Evolutionary conservation across 2,329 filamentous ascomycete genomes (phyloP), one percentile per base, ranked within the genome.

Genomic region (Aureobasidium pullulans): DNA sequence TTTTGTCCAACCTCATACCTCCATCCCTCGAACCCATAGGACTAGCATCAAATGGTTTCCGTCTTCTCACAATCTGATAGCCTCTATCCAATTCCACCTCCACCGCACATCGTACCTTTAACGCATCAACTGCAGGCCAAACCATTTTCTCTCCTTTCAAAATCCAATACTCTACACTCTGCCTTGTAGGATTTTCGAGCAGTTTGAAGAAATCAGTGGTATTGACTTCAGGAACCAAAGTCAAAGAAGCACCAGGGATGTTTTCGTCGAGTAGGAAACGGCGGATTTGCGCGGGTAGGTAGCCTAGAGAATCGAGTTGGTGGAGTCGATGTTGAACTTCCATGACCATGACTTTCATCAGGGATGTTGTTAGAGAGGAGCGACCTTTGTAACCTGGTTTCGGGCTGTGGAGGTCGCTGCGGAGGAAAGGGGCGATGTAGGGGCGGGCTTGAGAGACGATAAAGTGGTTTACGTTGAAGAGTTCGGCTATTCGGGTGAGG

Each of bases 401-500:
- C 0, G 89, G 87, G 4, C 88, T 86, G 72, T 92, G 88, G 76
- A 92, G 84, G 65, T 93, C 89, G 47, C 86, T 88, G 62, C 87
- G 85, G 5, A 95, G 79, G 67, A 96, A 94, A 0, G 92, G 92
- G 31, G 93, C 86, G 15, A 96, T 79, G 72, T 96, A 96, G 0
- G 93, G 93, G 3, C 92, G 82, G 0, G 93, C 91, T 75, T 96
- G 93, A 64, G 89, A 94, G 65, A 97, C 85, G 64, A 97, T 90
- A 74, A 95, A 96, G 76, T 96, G 92, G 70, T 96, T 95, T 57
- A 95, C 89, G 70, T 95, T 95, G 80, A 94, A 94, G 10, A 93
- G 82, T 73, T 93, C 88, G 6, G 87, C 84, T 32, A 94, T 85
- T 40, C 89, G 83, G 57, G 84, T 80, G 1, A 94, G 80, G 0